Conservation (phyloP, 352 stramenopile species). For the Phytophthora sp. region DNA sequence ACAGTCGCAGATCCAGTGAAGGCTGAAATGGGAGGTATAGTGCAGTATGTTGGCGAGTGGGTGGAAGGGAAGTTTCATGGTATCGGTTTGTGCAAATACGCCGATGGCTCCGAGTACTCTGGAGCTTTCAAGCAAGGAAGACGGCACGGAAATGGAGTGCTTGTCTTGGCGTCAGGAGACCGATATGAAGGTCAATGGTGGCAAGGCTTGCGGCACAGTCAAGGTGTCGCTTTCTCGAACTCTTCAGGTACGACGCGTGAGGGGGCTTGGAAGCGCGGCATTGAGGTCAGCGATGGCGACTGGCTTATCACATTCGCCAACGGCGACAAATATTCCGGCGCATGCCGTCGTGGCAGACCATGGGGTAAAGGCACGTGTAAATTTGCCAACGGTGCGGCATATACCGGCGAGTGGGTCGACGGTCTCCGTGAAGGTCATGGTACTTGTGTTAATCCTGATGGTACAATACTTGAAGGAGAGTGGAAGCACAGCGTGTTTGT, state of each 20-base stretch:
- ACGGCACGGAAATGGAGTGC: constrained; percentile 74
- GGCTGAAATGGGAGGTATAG: constrained; percentile 45
- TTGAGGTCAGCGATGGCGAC: constrained; percentile 56
- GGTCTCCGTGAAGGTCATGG: constrained; percentile 82
- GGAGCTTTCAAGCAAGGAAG: constrained; percentile 78
- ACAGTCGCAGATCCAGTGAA: constrained; percentile 29
- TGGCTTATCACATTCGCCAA: constrained; percentile 79
- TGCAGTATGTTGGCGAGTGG: constrained; percentile 79
- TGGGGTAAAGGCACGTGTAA: constrained; percentile 89
- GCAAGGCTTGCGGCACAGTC: constrained; percentile 70
- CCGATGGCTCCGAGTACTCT: constrained; percentile 90
- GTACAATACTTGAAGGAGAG: constrained; percentile 70
- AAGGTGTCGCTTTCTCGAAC: constrained; percentile 60
- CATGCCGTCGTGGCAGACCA: constrained; percentile 59
- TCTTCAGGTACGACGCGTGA: constrained; percentile 70
- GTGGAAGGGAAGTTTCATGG: constrained; percentile 66
- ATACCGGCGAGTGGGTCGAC: constrained; percentile 85
- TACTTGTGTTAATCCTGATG: constrained; percentile 63
- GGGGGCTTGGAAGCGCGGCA: constrained; percentile 68
- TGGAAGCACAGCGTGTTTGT: constrained; percentile 79
- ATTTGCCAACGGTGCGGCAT: constrained; percentile 91
- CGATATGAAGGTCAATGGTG: constrained; percentile 81
- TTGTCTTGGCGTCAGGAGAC: constrained; percentile 50
- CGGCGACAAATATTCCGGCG: constrained; percentile 79
- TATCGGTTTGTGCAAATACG: constrained; percentile 82